Conservation (phyloP, 1,284 basidiomycete genomes). For the Athelia sp. region DNA sequence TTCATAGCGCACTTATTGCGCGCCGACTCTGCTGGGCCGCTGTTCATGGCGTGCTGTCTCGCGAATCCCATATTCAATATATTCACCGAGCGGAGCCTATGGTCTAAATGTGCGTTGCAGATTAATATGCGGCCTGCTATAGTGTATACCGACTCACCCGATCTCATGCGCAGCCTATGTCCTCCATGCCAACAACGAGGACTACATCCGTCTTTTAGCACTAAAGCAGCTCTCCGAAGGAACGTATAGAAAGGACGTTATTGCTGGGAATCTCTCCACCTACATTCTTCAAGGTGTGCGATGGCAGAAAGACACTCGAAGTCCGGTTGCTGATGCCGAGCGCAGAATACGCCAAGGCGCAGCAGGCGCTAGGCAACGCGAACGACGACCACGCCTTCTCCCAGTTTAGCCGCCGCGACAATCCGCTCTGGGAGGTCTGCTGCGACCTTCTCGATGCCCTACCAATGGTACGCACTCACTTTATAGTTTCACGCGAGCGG, state of each 20-base stretch:
- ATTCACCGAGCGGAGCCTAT: neutral
- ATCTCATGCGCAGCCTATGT: constrained; percentile 5
- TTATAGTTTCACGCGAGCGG: neutral
- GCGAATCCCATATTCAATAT: constrained; percentile 5
- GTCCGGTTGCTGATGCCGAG: neutral
- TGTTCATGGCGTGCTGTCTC: constrained; percentile 10
- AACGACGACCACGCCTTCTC: neutral
- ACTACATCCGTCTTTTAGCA: constrained; percentile 11
- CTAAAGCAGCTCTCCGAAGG: constrained; percentile 8
- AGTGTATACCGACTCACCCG: neutral
- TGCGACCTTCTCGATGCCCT: neutral
- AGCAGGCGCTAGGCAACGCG: neutral
- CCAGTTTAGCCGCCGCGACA: neutral
- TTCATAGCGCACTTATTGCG: neutral
- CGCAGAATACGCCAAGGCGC: neutral
- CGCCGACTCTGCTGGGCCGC: constrained; percentile 6
- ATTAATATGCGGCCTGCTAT: constrained; percentile 1
- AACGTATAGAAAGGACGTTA: constrained; percentile 13
- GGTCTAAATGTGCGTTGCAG: neutral
- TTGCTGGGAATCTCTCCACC: constrained; percentile 12
- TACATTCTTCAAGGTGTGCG: constrained; percentile 8
- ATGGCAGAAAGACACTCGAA: too few species aligned
- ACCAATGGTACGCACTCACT: neutral
- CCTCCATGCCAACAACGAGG: constrained; percentile 8
- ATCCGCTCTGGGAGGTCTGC: neutral